Evolutionary conservation across 78 protist species (phyloP), one percentile per base, ranked within the genome.

Genomic region (Dictyostelium purpureum): DNA sequence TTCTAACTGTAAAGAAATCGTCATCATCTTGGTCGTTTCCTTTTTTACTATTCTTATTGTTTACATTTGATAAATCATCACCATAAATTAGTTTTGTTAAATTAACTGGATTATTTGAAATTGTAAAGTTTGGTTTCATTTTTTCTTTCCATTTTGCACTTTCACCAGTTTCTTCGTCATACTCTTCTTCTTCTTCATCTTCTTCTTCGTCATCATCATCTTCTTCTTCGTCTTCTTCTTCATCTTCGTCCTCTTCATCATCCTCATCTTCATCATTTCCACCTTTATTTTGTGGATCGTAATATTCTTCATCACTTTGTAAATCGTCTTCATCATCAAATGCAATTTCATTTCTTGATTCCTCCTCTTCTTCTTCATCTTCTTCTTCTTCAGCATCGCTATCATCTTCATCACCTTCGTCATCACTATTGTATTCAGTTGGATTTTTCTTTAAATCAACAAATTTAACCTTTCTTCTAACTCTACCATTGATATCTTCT

Each of bases 161-260:
- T 61, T 66, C 94, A 21, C 59, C 80, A 31, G 78, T 37, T 42
- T 76, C 90, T 70, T 78, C 79, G n/a, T 94, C 90, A 19, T 79
- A 42, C 1, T 43, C 54, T 35, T 85, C 70, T n/a, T 88, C 77
- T 0, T 79, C 67, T 0, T 59, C 94, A 3, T 63, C 90, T 3
- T 52, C 77, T 24, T 82, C 77, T 33, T 77, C 96, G 2, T 91
- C 92, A 2, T 96, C 97, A 0, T 96, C 96, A 0, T 93, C 88
- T 0, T 77, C 90, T 4, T 94, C 96, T 2, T 77, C 96, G 0
- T 95, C 95, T 1, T 89, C 74, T 2, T 71, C 94, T 42, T 78
- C 81, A 5, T 11, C 92, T 5, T 90, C 90, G 0, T 94, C 66
- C 0, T 88, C 95, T 16, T 76, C 96, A 16, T 16, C 45, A 26